Evolutionary conservation across 2,329 filamentous ascomycete genomes (phyloP), one percentile per base, ranked within the genome.

Genomic region (Aureobasidium musti): DNA sequence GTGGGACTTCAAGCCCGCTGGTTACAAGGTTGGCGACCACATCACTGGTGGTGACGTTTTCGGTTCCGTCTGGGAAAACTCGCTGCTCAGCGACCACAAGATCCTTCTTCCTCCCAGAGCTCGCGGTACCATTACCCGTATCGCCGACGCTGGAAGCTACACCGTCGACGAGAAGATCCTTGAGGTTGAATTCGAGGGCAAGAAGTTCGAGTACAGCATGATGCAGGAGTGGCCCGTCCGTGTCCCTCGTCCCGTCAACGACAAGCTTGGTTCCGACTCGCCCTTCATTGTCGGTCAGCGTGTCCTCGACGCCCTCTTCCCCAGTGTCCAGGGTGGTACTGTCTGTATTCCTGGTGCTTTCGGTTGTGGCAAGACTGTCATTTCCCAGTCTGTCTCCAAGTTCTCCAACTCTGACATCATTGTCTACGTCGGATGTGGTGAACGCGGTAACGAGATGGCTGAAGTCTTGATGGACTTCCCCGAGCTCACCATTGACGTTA

Each of bases 381-480:
- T 99, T 81, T 93, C 89, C 75, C 95, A 99, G 82, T 96, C 92
- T 68, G 90, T 99, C 70, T 99, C 95, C 80, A 99, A 99, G 82
- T 99, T 99, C 84, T 99, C 95, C 76, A 99, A 99, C 88, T 95
- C 91, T 79, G 95, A 99, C 78, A 91, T 98, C 75, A 99, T 99
- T 73, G 91, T 99, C 73, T 99, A 99, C 78, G 95, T 99, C 68
- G 95, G 95, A 68, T 89, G 85, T n/a, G 50, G 93, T 73, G 95
- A 99, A 82, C 91, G 95, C 74, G 95, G 95, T 72, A 99, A 99
- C 77, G 95, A 99, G 82, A 99, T 99, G 95, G 95, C 95, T 70
- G 95, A 99, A 86, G 95, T 99, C 73, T 86, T 99, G 86, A 98
- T 97, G 91, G 95, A 99, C 81, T 99, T 99, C 85, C 95, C 95